Evolutionary conservation across 176 grass and related monocot genomes (phyloP).

Genomic region (Musa schizocarpa): DNA sequence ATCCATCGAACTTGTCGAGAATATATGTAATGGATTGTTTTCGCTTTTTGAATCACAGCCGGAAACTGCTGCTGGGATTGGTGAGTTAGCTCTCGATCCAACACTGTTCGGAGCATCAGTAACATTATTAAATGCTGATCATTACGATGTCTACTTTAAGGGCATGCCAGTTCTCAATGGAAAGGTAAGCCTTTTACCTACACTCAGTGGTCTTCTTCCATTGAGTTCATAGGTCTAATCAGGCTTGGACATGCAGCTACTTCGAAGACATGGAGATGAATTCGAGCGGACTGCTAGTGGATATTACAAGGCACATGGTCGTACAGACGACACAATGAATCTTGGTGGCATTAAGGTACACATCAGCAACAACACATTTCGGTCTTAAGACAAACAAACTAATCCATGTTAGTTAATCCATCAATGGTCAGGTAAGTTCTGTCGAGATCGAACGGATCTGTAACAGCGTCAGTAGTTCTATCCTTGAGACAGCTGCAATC

Average conservation of each 20-base stretch:
- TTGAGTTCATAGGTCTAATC: neutral
- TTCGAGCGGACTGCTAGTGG: slow-evolving; percentile 58
- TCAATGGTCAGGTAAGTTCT: slow-evolving; percentile 66
- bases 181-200: slow-evolving; percentile 32
- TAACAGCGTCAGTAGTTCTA: slow-evolving; percentile 49
- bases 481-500: slow-evolving; percentile 85
- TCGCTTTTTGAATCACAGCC: slow-evolving; percentile 25
- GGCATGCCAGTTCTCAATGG: slow-evolving; percentile 73
- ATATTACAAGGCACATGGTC: slow-evolving; percentile 83
- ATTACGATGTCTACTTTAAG: slow-evolving; percentile 75
- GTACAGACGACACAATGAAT: slow-evolving; percentile 95
- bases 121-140: slow-evolving; percentile 78
- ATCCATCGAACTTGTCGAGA: neutral
- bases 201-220: neutral
- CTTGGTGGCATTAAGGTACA: slow-evolving; percentile 94
- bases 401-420: neutral
- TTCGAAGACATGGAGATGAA: slow-evolving; percentile 91
- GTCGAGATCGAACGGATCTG: slow-evolving; percentile 87
- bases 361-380: neutral
- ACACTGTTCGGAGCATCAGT: slow-evolving; percentile 78
- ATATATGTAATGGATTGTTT: neutral
- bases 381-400: neutral
- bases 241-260: slow-evolving; percentile 30
- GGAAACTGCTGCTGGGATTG: slow-evolving; percentile 47
- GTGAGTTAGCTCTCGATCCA: slow-evolving; percentile 84